A percentile compares a stretch with the other conserved stretches of the same genome.
Conservation (phyloP, 202 grass and related monocot species). For the Carex arenaria region DNA sequence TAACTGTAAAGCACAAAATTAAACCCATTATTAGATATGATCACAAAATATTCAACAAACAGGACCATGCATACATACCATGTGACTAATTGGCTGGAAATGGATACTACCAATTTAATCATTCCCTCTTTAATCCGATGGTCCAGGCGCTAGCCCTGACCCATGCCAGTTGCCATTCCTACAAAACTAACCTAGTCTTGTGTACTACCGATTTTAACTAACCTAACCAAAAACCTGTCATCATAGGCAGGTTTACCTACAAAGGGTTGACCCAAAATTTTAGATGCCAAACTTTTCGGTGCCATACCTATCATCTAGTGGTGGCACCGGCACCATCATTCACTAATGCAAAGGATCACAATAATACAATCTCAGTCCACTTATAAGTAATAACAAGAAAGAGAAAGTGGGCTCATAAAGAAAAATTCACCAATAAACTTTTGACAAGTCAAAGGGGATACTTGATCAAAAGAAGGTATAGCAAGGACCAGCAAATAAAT, state of each 20-base stretch:
- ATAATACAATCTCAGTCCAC: slow-evolving; percentile 4
- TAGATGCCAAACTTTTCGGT: background rate
- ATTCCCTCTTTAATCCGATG: slow-evolving; percentile 13
- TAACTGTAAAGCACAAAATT: slow-evolving; percentile 48
- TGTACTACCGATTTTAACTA: background rate
- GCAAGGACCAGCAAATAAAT: slow-evolving; percentile 16
- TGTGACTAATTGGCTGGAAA: slow-evolving; percentile 18
- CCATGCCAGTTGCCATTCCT: slow-evolving; percentile 10
- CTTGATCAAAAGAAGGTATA: slow-evolving; percentile 2
- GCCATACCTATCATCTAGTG: background rate
- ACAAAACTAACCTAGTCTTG: slow-evolving; percentile 3
- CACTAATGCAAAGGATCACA: background rate
- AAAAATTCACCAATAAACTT: background rate
- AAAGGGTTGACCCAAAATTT: background rate
- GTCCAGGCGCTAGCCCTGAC: slow-evolving; percentile 13
- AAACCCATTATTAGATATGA: background rate
- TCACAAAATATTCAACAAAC: slow-evolving; percentile 10
- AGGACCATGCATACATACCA: slow-evolving; percentile 19
- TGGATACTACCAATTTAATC: background rate
- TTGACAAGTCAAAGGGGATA: slow-evolving; percentile 13
- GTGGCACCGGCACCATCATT: background rate
- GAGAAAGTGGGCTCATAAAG: slow-evolving; percentile 6
- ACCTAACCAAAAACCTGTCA: slow-evolving; percentile 9
- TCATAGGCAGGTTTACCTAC: slow-evolving; percentile 17
- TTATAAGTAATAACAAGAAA: slow-evolving; percentile 1